Conservation (phyloP, 805 yeast species). For the Sungouiozyma intestinalis region DNA sequence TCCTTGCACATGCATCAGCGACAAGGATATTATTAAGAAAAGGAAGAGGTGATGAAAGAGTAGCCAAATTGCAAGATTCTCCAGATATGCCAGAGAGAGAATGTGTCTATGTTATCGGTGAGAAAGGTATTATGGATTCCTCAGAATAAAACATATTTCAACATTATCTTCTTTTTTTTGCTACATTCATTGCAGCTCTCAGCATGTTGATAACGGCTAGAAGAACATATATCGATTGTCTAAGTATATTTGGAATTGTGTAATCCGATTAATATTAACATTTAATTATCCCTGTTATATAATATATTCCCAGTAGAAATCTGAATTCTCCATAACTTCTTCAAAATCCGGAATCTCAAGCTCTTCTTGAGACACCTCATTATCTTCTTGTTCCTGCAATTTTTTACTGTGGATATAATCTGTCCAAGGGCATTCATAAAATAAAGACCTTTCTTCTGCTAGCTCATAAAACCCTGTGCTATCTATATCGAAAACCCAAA, state of each 20-base stretch:
- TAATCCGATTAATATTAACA: no score
- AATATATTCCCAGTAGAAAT: neutral
- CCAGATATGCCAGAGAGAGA: slow-evolving; percentile 79
- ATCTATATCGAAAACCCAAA: slow-evolving; percentile 19
- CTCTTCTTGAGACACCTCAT: neutral
- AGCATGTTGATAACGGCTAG: neutral
- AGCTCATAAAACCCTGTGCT: slow-evolving; percentile 18
- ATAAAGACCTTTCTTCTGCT: slow-evolving; percentile 13
- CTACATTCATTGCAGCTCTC: neutral
- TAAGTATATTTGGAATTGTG: neutral
- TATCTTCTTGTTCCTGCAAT: slow-evolving; percentile 4
- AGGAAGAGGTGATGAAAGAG: slow-evolving; percentile 73
- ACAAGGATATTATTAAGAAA: slow-evolving; percentile 63
- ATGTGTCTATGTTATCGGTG: slow-evolving; percentile 62
- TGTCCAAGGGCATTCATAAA: slow-evolving; percentile 10
- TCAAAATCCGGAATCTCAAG: neutral
- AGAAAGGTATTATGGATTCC: slow-evolving; percentile 54
- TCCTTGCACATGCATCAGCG: slow-evolving; percentile 72
- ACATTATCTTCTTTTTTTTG: neutral
- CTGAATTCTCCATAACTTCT: neutral
- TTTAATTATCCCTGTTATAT: neutral
- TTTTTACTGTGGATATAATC: slow-evolving; percentile 5
- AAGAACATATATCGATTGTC: no score
- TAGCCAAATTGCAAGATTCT: slow-evolving; percentile 68
- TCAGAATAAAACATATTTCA: slow-evolving; percentile 13